Evolutionary conservation across 1,284 basidiomycete genomes (phyloP), one percentile per base, ranked within the genome.

Genomic region (Ganoderma resinaceum): DNA sequence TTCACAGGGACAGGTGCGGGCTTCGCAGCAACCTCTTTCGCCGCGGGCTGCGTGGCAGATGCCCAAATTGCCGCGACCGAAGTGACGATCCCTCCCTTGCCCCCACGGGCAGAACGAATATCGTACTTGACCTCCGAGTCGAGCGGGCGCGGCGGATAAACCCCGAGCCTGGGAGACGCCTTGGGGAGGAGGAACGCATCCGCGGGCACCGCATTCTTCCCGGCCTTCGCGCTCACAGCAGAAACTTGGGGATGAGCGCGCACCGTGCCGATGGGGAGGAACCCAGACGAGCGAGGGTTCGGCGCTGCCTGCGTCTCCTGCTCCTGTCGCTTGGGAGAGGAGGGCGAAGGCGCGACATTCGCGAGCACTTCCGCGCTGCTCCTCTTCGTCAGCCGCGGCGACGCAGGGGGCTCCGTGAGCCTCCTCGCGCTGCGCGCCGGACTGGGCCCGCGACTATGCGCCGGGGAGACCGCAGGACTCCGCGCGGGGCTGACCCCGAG

Each of bases 31-130:
- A 62, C 70, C 31, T 69, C 66, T 1, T 65, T 66, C 23, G 71
- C 33, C 12, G 12, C 52, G 16, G 55, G 29, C 63, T 74, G 74
- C 6, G 73, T 59, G 2, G 73, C 85, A 37, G 86, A 80, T 2
- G 90, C 87, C 92, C 93, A 95, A 31, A 95, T 81, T 5, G 90
- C 85, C 0, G 91, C 88, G 2, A 93, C 91, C 6, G 91, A 84
- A 1, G 92, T 84, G 18, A 95, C 94, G 63, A 87, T 86, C 12
- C 93, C 94, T 0, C 93, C 93, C 62, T 85, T 82, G 2, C 94
- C 94, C 2, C 94, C 93, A 31, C 93, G 86, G 12, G 92, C 93
- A 49, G 91, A 93, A 6, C 90, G 87, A 26, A 92, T 79, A 74
- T 94, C 89, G 76, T 94, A 94, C 71, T 89, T 90, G 31, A 82